Evolutionary conservation across 257 asterid genomes (phyloP).

Genomic region (Sherardia arvensis): DNA sequence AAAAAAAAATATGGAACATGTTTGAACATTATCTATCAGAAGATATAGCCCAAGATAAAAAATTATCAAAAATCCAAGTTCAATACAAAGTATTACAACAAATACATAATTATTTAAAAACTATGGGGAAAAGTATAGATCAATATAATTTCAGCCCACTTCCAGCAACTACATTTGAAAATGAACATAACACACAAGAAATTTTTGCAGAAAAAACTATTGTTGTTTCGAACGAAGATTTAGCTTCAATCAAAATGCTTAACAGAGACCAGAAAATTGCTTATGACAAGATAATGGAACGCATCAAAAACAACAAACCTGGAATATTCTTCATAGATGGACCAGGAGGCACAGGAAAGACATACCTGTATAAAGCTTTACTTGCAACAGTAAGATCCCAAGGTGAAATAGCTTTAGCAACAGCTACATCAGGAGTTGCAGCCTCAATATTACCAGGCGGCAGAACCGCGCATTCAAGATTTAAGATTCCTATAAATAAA

Average conservation of each 20-base stretch:
- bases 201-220: background rate
- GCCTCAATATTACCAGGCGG: background rate
- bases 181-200: background rate
- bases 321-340: background rate
- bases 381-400: background rate
- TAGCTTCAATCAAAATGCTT: background rate
- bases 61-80: background rate
- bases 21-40: background rate
- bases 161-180: too few species aligned
- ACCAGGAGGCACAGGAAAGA: background rate
- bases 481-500: background rate
- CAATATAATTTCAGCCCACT: too few species aligned
- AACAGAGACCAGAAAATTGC: background rate
- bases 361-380: background rate
- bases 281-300: background rate
- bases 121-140: background rate
- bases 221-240: background rate
- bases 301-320: background rate
- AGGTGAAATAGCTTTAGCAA: background rate
- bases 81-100: background rate
- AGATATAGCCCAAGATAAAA: background rate
- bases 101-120: background rate
- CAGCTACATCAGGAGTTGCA: conserved; percentile 1
- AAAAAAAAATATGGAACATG: background rate
- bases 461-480: background rate